Evolutionary conservation across 257 asterid species (phyloP), one percentile per base, ranked within the genome.

Genomic region (Nicotiana obtusifolia): DNA sequence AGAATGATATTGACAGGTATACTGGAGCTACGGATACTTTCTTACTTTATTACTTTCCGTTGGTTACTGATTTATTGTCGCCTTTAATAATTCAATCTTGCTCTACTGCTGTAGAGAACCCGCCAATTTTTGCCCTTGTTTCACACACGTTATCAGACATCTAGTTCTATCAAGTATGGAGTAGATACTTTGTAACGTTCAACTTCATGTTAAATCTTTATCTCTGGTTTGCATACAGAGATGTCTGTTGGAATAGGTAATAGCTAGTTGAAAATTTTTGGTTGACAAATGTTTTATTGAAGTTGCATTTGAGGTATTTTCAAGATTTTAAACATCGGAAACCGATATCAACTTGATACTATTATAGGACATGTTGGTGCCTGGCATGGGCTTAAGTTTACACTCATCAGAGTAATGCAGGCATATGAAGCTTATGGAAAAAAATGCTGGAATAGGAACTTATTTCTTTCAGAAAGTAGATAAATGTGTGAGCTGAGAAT

Each of bases 31-130:
- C 35, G 81, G 71, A 59, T 59, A 78, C 22, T 56, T 53, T 57
- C 56, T n/a, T 30, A n/a, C 56, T 15, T 59, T 33, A 67, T 67
- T 67, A 20, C 62, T 68, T 66, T 35, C 53, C 44, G 35, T 35
- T 35, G 77, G 47, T 68, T 68, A 59, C 71, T 59, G 54, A 78
- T 78, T 78, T 78, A 6, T 78, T 56, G 57, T 71, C 49, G 60
- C 22, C 78, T 44, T 71, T 22, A 71, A 71, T 54, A 54, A 16
- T 54, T 16, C 60, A 16, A 54, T 16, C 60, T 53, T 53, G 37
- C 37, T 61, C 13, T 61, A 22, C 31, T 22, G 66, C 31, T 61
- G 66, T 61, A 61, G 66, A 61, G 33, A 33, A 4, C 66, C 33
- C 13, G 4, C 59, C 78, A 44, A 47, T 13, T 1, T 44, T 71